phyloP scores from a whole-genome alignment of 179 eudicot species.

The Heliamphora pulchella region DNA sequence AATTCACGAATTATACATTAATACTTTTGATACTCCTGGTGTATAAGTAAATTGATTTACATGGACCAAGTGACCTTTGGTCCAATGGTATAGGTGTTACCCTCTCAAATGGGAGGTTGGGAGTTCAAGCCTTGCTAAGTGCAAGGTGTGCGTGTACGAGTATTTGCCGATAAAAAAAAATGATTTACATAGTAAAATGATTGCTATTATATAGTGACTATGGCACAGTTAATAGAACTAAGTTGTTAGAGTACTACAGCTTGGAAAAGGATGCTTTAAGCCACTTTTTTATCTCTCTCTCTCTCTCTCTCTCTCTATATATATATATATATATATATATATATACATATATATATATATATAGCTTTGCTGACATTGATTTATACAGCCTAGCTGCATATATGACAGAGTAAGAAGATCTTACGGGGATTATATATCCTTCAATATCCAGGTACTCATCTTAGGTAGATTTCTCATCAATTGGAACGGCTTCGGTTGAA shows the following conservation, averaged over 20 bases:
- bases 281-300: neutral
- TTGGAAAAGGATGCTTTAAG: neutral
- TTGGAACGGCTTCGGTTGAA: neutral
- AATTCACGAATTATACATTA: neutral
- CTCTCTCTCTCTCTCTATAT: no score
- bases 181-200: no score
- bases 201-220: no score
- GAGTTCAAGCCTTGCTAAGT: no score
- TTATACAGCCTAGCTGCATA: constrained; percentile 74
- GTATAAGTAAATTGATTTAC: neutral
- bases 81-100: no score
- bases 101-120: no score
- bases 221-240: no score
- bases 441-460: constrained; percentile 61
- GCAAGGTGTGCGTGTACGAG: no score
- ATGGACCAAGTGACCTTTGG: no score
- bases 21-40: neutral
- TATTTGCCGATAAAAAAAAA: no score
- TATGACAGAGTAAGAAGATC: constrained; percentile 91
- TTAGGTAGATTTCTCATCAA: neutral
- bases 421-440: constrained; percentile 74
- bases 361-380: constrained; percentile 7
- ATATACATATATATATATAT: no score
- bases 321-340: no score
- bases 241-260: neutral